phyloP scores from a whole-genome alignment of 768 basidiomycete genomes.

The Rhodotorula toruloides region DNA sequence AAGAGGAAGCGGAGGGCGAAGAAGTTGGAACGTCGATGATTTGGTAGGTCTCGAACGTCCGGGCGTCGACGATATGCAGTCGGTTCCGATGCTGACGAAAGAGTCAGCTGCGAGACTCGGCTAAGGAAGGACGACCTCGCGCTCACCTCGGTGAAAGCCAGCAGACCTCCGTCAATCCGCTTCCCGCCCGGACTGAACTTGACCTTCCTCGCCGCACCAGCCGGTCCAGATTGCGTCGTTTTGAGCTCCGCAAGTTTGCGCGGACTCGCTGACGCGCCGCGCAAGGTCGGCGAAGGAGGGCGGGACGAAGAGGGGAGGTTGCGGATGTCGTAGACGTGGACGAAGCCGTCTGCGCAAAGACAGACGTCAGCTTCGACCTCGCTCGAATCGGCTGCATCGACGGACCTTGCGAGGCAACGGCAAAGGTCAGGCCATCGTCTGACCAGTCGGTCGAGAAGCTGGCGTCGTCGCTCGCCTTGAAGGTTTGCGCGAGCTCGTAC shows the following conservation, averaged over 20 bases:
- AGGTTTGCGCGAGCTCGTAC: conserved; percentile 29
- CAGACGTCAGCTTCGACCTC: conserved; percentile 52
- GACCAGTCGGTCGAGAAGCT: conserved; percentile 78
- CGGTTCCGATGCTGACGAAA: conserved; percentile 65
- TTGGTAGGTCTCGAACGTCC: conserved; percentile 60
- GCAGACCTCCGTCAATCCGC: conserved; percentile 57
- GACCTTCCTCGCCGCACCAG: conserved; percentile 78
- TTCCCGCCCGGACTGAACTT: conserved; percentile 70
- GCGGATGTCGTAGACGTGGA: conserved; percentile 29
- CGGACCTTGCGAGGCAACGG: conserved; percentile 63
- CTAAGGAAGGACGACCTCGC: background rate
- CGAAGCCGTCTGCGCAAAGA: conserved; percentile 15
- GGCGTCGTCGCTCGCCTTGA: conserved; percentile 49
- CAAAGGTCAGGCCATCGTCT: conserved; percentile 68
- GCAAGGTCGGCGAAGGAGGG: background rate
- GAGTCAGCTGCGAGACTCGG: background rate
- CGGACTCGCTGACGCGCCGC: background rate
- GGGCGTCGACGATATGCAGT: conserved; percentile 78
- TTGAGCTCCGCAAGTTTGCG: conserved; percentile 29
- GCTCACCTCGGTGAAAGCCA: conserved; percentile 83
- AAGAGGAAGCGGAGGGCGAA: background rate
- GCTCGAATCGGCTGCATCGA: no score
- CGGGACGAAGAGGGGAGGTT: conserved; percentile 9
- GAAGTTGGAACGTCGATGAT: conserved; percentile 23
- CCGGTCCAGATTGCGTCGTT: conserved; percentile 48